Evolutionary conservation across 192 early-diverging fungal species (phyloP), one percentile per base, ranked within the genome.

Genomic region (Lobosporangium transversale): DNA sequence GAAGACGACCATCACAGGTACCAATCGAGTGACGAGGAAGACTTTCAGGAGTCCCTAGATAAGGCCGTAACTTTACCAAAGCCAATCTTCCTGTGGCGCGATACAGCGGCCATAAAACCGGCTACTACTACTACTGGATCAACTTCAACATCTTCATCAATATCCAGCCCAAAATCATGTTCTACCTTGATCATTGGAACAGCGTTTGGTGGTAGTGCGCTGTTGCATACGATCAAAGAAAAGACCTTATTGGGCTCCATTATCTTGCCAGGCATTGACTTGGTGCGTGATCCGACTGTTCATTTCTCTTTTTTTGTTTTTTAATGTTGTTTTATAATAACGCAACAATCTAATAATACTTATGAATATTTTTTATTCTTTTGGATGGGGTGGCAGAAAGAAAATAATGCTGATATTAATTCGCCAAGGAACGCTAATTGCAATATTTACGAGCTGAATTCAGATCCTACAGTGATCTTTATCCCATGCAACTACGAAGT

Each of bases 1-100:
- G 24, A 2, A 44, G 58, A 60, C 45, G 73, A 76, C 47, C 44
- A 76, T 33, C 73, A 76, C 40, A 42, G 73, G 15, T 76, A 76
- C 48, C 73, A 76, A 29, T 76, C 73, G 29, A 76, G 73, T 35
- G 73, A 76, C 49, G 73, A 76, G 29, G 73, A 76, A 24, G 73
- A 76, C 53, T 62, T 76, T 67, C 45, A 66, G 40, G 73, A 76
- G 36, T 23, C 64, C 1, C 24, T 57, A 3, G 47, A 62, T 3
- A 66, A 76, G 47, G 52, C 58, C 5, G 65, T 76, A n/a, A 76
- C 73, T 1, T 37, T 76, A 35, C 73, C 73, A n/a, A 66, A 67
- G 40, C 73, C 73, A 1, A 76, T 65, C 23, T 21, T 76, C 12
- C 37, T 62, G 11, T 76, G 73, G 73, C 43, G 44, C 6, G 29